Conservation (phyloP, 139 green algal species). For the Tetradesmus lagerheimii region DNA sequence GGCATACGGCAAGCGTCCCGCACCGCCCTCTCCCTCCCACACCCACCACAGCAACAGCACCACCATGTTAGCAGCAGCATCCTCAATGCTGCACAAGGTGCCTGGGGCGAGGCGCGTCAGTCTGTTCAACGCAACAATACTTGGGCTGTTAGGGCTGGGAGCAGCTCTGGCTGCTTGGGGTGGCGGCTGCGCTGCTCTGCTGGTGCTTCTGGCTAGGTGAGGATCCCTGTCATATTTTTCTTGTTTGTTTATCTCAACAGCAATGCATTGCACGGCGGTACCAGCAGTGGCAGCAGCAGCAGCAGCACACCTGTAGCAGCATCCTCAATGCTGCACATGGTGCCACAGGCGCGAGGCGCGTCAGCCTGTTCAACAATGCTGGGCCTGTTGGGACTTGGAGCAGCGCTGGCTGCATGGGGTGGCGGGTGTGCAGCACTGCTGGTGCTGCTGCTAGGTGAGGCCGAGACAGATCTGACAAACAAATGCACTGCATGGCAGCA, state of each 20-base stretch:
- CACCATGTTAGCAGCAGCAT: not conserved
- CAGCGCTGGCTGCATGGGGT: not conserved
- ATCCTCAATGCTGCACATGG: not conserved
- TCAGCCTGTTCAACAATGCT: slow-evolving; percentile 2
- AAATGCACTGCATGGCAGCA: not conserved
- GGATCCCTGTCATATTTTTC: no score
- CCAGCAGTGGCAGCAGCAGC: not conserved
- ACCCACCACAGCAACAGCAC: not conserved
- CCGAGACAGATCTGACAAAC: no score
- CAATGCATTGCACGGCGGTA: not conserved
- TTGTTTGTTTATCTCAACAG: no score
- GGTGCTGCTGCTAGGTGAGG: slow-evolving; percentile 1
- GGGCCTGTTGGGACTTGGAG: not conserved
- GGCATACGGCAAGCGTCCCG: not conserved
- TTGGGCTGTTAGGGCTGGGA: not conserved
- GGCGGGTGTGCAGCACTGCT: not conserved
- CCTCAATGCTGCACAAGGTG: not conserved
- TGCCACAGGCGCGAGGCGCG: not conserved
- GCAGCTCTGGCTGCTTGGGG: not conserved
- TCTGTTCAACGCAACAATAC: slow-evolving; percentile 10
- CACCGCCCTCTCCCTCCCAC: not conserved
- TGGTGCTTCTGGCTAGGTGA: slow-evolving; percentile 6
- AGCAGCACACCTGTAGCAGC: not conserved
- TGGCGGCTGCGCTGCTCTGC: not conserved
- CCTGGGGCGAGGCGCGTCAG: not conserved